Evolutionary conservation across 2,329 filamentous ascomycete species (phyloP), one percentile per base, ranked within the genome.

Genomic region (Aspergillus tubingensis): DNA sequence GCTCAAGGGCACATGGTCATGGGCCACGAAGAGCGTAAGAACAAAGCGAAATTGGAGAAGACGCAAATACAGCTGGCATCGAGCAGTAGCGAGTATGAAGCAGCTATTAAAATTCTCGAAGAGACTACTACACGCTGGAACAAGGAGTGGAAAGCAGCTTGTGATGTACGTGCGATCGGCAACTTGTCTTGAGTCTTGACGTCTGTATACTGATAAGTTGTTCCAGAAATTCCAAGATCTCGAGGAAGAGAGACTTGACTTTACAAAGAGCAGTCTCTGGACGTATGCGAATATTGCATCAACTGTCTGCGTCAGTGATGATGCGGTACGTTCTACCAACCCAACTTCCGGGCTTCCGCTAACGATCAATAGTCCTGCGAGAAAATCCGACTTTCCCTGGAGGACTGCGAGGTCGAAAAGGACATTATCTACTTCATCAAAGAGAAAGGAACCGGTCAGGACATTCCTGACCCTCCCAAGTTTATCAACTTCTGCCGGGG

Each of bases 1-100:
- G 95, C 96, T 3, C 95, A 99, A 77, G 95, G 95, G 8, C 96
- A 99, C 75, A 99, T 99, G 95, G 95, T 99, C 60, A 99, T 99
- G 95, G 95, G 95, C 13, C 95, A 99, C 70, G 95, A 99, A 75
- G 95, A 99, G 80, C 88, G 95, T 27, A 97, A 96, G 80, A 99
- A 99, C 78, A 99, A 99, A 80, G 93, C 94, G 21, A 98, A 96
- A 78, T 85, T 99, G 47, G 95, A 99, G 77, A 99, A 99, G 84
- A 98, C 95, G 1, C 95, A 99, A 75, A 95, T 97, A 69, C 96
- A 93, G 71, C 85, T 99, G 61, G 93, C 93, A 0, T 88, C 88
- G 7, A 93, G 93, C 62, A 98, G 96, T 77, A 88, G 87, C 48
- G 95, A 98, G 70, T 99, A 99, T 74, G 94, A 99, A 76, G 86